Conservation (phyloP, 495 filamentous ascomycete species). For the Lichina pygmaea region DNA sequence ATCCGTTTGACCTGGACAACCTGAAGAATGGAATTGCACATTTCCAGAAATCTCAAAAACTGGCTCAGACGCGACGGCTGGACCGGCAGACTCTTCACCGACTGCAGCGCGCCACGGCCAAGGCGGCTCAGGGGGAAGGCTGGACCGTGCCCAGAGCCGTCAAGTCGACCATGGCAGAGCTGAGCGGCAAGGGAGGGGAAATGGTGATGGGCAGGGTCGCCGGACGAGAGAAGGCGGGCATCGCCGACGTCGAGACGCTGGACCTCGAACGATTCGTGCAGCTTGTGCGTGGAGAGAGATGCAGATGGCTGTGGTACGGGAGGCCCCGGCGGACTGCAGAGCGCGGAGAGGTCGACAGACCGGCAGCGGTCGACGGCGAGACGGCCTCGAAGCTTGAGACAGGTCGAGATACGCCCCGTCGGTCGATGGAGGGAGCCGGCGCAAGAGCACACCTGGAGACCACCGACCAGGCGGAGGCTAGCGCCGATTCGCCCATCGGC, state of each 20-base stretch:
- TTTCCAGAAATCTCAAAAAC: conserved; percentile 74
- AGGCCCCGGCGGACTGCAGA: conserved; percentile 33
- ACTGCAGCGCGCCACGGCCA: conserved; percentile 58
- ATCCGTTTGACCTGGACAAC: conserved; percentile 63
- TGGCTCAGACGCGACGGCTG: conserved; percentile 48
- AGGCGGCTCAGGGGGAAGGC: conserved; percentile 58
- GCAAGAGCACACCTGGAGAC: neutral
- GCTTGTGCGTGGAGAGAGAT: conserved; percentile 46
- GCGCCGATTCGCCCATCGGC: neutral
- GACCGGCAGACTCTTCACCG: conserved; percentile 61
- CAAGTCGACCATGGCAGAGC: conserved; percentile 81
- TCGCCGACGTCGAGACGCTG: conserved; percentile 73
- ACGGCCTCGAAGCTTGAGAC: conserved; percentile 23
- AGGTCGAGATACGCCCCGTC: conserved; percentile 19
- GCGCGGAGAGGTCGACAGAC: conserved; percentile 11
- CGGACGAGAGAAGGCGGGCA: conserved; percentile 63
- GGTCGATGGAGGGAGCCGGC: neutral
- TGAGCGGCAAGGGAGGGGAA: conserved; percentile 84
- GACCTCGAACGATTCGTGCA: conserved; percentile 66
- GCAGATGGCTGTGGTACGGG: conserved; percentile 87
- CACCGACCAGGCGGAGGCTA: neutral
- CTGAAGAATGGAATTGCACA: conserved; percentile 59
- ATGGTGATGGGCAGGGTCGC: conserved; percentile 84
- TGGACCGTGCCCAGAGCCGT: conserved; percentile 71
- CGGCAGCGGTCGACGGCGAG: conserved; percentile 20